Evolutionary conservation across 345 rosid genomes (phyloP).

Genomic region (Eucalyptus curtisii): DNA sequence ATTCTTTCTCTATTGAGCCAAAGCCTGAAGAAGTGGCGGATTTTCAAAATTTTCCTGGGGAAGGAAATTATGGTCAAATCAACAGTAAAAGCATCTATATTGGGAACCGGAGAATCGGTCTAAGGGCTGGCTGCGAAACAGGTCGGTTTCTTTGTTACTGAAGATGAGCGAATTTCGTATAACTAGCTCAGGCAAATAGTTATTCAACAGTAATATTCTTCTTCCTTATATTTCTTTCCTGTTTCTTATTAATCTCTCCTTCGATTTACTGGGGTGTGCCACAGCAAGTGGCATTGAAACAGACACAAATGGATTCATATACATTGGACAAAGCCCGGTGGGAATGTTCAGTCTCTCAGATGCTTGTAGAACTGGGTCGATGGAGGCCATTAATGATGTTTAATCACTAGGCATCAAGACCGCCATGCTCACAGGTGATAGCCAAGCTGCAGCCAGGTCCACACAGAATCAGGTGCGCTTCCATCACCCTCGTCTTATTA

Average conservation of each 20-base stretch:
- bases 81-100: slow-evolving; percentile 43
- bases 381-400: slow-evolving; percentile 45
- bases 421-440: slow-evolving; percentile 79
- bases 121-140: slow-evolving; percentile 36
- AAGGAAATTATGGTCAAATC: slow-evolving; percentile 63
- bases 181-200: neutral
- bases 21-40: slow-evolving; percentile 52
- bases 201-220: neutral
- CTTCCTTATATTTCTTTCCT: neutral
- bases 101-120: slow-evolving; percentile 48
- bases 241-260: neutral
- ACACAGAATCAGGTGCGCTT: slow-evolving; percentile 53
- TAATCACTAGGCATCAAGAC: slow-evolving; percentile 47
- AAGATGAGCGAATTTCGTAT: neutral
- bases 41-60: slow-evolving; percentile 65
- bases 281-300: slow-evolving; percentile 19
- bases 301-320: slow-evolving; percentile 47
- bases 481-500: neutral
- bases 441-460: slow-evolving; percentile 47
- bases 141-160: slow-evolving; percentile 8
- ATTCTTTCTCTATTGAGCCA: slow-evolving; percentile 36
- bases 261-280: neutral
- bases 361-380: slow-evolving; percentile 53
- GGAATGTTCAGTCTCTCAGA: slow-evolving; percentile 63
- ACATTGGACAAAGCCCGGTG: slow-evolving; percentile 11